phyloP scores from a whole-genome alignment of 345 rosid species.

The Gossypium arboreum region DNA sequence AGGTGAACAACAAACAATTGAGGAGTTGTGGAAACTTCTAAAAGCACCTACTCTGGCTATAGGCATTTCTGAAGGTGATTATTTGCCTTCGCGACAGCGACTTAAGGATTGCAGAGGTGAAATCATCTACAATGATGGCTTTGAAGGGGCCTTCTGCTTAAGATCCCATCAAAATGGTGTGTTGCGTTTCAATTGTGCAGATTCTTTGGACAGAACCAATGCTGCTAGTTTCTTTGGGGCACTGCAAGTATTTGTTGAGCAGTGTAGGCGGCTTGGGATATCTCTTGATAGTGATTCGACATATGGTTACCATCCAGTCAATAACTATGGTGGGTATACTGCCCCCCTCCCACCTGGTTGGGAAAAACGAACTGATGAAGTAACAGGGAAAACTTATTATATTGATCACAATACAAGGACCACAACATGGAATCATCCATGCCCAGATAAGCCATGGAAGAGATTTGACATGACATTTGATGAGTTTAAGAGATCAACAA shows the following conservation, averaged over 20 bases:
- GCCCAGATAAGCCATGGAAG: conserved; percentile 99
- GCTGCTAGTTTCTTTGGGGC: conserved; percentile 97
- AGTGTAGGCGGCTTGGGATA: conserved; percentile 80
- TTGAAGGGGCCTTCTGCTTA: conserved; percentile 89
- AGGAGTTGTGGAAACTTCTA: conserved; percentile 81
- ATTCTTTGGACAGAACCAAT: conserved; percentile 95
- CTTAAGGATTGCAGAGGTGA: conserved; percentile 92
- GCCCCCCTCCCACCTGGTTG: conserved; percentile 98
- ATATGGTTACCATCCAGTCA: conserved; percentile 56
- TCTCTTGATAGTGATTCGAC: conserved; percentile 84
- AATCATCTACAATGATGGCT: conserved; percentile 63
- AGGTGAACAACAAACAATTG: conserved; percentile 91
- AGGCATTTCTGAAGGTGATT: conserved; percentile 91
- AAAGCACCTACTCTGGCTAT: conserved; percentile 64
- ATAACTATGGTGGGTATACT: conserved; percentile 56
- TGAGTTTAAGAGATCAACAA: conserved; percentile 83
- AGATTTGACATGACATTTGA: conserved; percentile 93
- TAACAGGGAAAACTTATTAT: conserved; percentile 80
- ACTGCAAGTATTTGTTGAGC: conserved; percentile 94
- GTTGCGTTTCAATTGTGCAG: conserved; percentile 93
- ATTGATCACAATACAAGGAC: conserved; percentile 95
- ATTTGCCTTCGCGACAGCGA: conserved; percentile 74
- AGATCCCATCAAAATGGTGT: conserved; percentile 95
- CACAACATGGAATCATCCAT: conserved; percentile 97
- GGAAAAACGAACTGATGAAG: conserved; percentile 94